Evolutionary conservation across 352 stramenopile genomes (phyloP), one percentile per base, ranked within the genome.

Genomic region (Globisporangium rhizosaccharum): DNA sequence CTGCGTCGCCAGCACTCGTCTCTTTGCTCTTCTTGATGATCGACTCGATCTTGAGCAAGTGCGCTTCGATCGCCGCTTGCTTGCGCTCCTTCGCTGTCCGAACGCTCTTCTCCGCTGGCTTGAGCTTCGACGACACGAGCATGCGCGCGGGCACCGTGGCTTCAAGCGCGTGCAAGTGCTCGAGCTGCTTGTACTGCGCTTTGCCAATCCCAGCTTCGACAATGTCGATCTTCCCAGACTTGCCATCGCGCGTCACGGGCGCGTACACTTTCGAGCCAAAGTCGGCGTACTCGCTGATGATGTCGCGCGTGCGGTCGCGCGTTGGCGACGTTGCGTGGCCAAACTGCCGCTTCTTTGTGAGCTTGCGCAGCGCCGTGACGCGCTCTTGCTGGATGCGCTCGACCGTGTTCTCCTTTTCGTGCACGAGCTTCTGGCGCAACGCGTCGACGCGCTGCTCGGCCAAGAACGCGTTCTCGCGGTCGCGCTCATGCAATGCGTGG

Each of bases 391-490:
- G 88, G 52, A 96, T 94, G 17, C 72, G 69, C 47, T 89, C 76
- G 41, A 94, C 57, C 0, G 71, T 59, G 61, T 87, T 82, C 66
- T 96, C 79, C 53, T 96, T 87, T 36, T 90, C 70, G 46, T 90
- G 72, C 58, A 91, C 66, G 18, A 91, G 72, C 2, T 69, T 60
- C 66, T 97, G 85, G 5, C 92, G 79, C 37, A 98, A 59, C 8
- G 77, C 78, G 63, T 98, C 90, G 26, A 98, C 73, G 20, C 92
- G 82, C 70, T 98, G 90, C 63, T 97, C 90, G 1, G 86, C 82
- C n/a, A 98, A 64, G 61, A 96, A 97, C 8, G 96, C 84, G 42
- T 91, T 88, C 61, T 94, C 87, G 30, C 93, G 76, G 47, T 98
- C 92, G 7, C 93, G 74, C 53, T 97, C 93, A 25, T 73, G 59